phyloP scores from a whole-genome alignment of 768 basidiomycete species.

The Dioszegia crocea region DNA sequence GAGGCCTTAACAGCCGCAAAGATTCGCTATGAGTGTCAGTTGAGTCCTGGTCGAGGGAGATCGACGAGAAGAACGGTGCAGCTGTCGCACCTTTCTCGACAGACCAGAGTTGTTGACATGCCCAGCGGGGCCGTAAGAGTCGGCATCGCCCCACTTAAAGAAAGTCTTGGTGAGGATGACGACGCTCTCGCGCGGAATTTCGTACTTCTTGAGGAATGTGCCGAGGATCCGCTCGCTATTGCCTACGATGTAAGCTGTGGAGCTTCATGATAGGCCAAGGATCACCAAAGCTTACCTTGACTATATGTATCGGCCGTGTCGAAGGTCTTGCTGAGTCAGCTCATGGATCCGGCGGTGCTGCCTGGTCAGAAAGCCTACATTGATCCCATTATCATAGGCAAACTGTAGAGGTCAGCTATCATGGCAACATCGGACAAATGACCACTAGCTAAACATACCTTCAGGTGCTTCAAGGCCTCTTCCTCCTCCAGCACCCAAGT shows the following conservation, averaged over 20 bases:
- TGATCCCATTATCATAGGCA: slow-evolving; percentile 44
- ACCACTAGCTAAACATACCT: slow-evolving; percentile 4
- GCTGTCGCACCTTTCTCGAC: slow-evolving; percentile 21
- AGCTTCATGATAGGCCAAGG: background rate
- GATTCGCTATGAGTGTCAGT: slow-evolving; percentile 54
- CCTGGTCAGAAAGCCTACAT: slow-evolving; percentile 17
- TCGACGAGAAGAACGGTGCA: background rate
- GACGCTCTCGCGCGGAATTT: slow-evolving; percentile 65
- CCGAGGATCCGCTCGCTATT: slow-evolving; percentile 65
- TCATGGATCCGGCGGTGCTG: background rate
- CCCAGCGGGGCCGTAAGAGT: slow-evolving; percentile 14
- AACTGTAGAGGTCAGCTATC: slow-evolving; percentile 11
- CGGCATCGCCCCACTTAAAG: slow-evolving; percentile 11
- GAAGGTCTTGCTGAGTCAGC: slow-evolving; percentile 13
- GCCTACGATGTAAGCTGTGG: slow-evolving; percentile 10
- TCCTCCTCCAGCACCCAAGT: slow-evolving; percentile 39
- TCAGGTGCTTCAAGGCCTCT: slow-evolving; percentile 28
- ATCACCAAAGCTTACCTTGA: slow-evolving; percentile 3
- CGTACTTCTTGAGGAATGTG: slow-evolving; percentile 64
- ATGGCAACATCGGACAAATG: background rate
- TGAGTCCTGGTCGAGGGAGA: too few species aligned
- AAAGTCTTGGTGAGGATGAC: slow-evolving; percentile 72
- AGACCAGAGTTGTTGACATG: slow-evolving; percentile 19
- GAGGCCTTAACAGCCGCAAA: slow-evolving; percentile 60
- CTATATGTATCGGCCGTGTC: slow-evolving; percentile 39